A percentile compares a stretch with the other conserved stretches of the same genome.
phyloP scores from a whole-genome alignment of 1,139 yeast species.

The Kurtzmaniella quercitrusa region DNA sequence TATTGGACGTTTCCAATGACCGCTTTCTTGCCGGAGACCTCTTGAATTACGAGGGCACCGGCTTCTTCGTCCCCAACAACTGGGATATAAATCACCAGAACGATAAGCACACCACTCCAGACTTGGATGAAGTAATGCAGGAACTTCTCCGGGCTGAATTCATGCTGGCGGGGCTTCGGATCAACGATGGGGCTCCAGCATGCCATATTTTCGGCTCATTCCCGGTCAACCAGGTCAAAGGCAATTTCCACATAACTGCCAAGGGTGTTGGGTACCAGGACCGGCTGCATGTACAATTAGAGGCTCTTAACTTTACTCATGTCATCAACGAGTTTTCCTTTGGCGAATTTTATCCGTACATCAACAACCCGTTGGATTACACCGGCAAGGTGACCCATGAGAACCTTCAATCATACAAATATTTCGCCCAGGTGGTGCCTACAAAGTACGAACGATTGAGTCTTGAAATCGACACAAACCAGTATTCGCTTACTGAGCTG shows the following conservation, averaged over 20 bases:
- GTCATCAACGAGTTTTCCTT: constrained; percentile 82
- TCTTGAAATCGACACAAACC: constrained; percentile 71
- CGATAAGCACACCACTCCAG: constrained; percentile 54
- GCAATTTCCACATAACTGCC: constrained; percentile 82
- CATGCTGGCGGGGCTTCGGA: constrained; percentile 34
- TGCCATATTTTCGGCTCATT: constrained; percentile 87
- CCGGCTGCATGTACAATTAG: constrained; percentile 40
- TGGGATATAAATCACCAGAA: constrained; percentile 42
- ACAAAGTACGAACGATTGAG: constrained; percentile 74
- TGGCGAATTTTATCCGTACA: constrained; percentile 84
- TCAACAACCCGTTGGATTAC: constrained; percentile 81
- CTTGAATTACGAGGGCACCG: constrained; percentile 60
- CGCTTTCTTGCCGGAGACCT: constrained; percentile 72
- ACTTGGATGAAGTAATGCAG: constrained; percentile 59
- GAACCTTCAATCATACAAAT: constrained; percentile 48
- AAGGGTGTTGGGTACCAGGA: constrained; percentile 60
- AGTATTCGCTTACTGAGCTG: constrained; percentile 73
- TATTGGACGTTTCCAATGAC: constrained; percentile 74
- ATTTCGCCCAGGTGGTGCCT: constrained; percentile 79
- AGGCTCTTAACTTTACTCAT: constrained; percentile 73
- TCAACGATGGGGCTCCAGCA: constrained; percentile 59
- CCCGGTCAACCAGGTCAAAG: constrained; percentile 82
- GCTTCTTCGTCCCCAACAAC: constrained; percentile 49
- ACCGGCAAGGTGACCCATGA: constrained; percentile 55
- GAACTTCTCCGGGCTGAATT: constrained; percentile 66